Evolutionary conservation across 2,329 filamentous ascomycete species (phyloP), one percentile per base, ranked within the genome.

Genomic region (Alternaria consortialis): DNA sequence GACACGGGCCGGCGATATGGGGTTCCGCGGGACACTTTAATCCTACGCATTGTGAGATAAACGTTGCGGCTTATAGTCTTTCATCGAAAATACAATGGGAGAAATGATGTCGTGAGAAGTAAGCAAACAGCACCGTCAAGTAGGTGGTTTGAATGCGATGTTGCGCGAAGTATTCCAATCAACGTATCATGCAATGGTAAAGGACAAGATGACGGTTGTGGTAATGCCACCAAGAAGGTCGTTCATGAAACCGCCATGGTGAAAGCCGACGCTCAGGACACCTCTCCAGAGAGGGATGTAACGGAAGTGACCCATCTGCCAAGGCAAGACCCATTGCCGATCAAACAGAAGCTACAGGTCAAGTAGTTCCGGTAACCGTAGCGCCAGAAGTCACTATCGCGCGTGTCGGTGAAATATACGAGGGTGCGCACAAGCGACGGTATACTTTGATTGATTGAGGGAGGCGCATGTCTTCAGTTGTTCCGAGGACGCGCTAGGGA

Each of bases 1-100:
- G 71, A 72, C 67, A 77, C 67, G n/a, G 73, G 71, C 44, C 72
- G 59, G 46, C 67, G 60, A 52, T 70, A 68, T 15, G 60, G 25
- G 13, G 51, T 58, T 53, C 56, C 61, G 50, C 74, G 73, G 15
- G 69, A 58, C 57, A 72, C 57, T 53, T 72, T 74, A 37, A 76
- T 76, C 53, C 67, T 71, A 62, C 69, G 69, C 74, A 75, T 77
- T 7, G 55, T 71, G 51, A 67, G 47, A 46, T 42, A 27, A 34
- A 44, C 8, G 40, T 13, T 36, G n/a, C n/a, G 31, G 43, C 27
- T 31, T 42, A 29, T 42, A 36, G 40, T 47, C 48, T 36, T 36
- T 48, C 58, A 61, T 61, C 29, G 58, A 52, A 34, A 47, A 29
- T 48, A 61, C 53, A 53, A 48, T 58, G 29, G 29, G 25, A 56